Evolutionary conservation across 441 rosid genomes (phyloP), one percentile per base, ranked within the genome.

Genomic region (Biscutella laevigata): DNA sequence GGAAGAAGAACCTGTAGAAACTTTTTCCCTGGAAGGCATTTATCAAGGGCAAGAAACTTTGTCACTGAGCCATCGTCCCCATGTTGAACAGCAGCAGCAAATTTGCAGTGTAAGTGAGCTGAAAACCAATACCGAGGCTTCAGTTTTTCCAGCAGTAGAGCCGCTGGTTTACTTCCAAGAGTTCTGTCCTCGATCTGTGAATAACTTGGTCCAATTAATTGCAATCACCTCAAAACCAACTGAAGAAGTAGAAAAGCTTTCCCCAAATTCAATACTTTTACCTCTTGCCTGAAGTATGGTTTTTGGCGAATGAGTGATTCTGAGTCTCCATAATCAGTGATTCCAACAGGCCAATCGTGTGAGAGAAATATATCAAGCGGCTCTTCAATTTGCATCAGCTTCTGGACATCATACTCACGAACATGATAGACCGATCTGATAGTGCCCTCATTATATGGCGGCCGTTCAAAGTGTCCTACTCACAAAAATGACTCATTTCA

Each of bases 341-440:
- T 80, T 24, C 94, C 95, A 70, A 80, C 69, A 53, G 95, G 96
- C 95, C 98, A 91, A 63, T 91, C 94, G 53, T 91, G 95, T 42
- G 98, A 88, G 61, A 91, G 89, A 66, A 91, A 83, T 60, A 88
- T 76, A 69, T 91, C 86, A 62, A 88, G 69, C 0, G 89, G 98
- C 59, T 88, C 88, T 66, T 75, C 78, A 25, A 83, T 64, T 59
- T 88, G 87, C 94, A 83, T 74, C 62, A 91, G 80, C 75, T 85
- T 88, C 58, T 74, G 78, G 7, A 91, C 95, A 62, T 91, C 95
- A 64, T 77, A 91, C 68, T 88, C 91, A 37, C 96, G 88, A 64
- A 91, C 91, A 57, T 91, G 94, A 66, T 85, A 91, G 0, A 83
- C 79, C 24, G 89, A 85, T 67, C 78, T 82, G 36, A 85, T 74